phyloP scores from a whole-genome alignment of 352 stramenopile species.

The Peronospora belbahrii region DNA sequence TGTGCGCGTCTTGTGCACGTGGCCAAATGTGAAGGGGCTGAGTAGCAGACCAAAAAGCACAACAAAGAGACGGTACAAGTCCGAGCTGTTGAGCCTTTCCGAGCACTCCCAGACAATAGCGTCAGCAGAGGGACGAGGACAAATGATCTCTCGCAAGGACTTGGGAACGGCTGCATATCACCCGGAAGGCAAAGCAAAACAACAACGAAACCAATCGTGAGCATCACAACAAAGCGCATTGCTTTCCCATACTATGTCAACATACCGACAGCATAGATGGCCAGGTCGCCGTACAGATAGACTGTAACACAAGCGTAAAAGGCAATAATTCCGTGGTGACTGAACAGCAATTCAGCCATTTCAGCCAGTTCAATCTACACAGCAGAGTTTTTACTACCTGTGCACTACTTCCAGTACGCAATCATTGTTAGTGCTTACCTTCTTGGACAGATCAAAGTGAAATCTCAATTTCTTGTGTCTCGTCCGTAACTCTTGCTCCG shows the following conservation, averaged over 20 bases:
- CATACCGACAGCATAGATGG: constrained; percentile 84
- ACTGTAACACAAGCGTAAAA: constrained; percentile 79
- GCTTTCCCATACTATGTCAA: not conserved
- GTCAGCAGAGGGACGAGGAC: constrained; percentile 44
- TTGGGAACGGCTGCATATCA: constrained; percentile 72
- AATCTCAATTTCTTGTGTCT: constrained; percentile 29
- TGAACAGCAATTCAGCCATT: constrained; percentile 78
- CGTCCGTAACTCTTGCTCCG: constrained; percentile 41
- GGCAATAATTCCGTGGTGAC: constrained; percentile 46
- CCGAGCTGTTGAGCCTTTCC: constrained; percentile 57
- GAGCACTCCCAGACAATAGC: constrained; percentile 62
- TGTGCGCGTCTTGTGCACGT: constrained; percentile 78
- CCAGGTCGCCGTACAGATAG: constrained; percentile 83
- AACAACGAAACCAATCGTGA: not conserved
- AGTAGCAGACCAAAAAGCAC: constrained; percentile 64
- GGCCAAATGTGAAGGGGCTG: constrained; percentile 67
- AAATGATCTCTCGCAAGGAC: constrained; percentile 78
- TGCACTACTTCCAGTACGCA: not conserved
- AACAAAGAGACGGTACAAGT: constrained; percentile 81
- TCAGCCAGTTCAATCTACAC: constrained; percentile 76
- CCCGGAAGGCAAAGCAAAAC: not conserved
- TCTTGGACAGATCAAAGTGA: constrained; percentile 71
- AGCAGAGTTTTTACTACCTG: not conserved
- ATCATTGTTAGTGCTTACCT: constrained; percentile 25
- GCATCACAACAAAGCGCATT: not conserved